These are phyloP conservation scores for Acacia pycnantha DNA, from an alignment of 331 rosid species.

Conservation along the genomic window DNA sequence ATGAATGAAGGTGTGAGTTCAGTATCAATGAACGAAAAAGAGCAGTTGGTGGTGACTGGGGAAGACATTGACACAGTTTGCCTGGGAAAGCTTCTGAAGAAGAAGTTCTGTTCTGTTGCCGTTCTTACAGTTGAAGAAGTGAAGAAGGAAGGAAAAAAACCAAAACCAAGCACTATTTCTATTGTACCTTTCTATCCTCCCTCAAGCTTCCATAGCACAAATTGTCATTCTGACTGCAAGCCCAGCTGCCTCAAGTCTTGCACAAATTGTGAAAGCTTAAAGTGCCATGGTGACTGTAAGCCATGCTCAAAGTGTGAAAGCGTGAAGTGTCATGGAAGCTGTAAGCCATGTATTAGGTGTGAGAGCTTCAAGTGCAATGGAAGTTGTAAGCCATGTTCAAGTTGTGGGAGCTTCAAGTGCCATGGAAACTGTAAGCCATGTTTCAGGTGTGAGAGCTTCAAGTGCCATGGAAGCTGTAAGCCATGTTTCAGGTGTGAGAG, in stretches of 20 bases:
- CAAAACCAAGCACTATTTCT: not conserved
- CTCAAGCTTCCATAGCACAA: not conserved
- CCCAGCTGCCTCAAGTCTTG: not conserved
- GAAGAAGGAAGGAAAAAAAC: not conserved
- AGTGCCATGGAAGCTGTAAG: too few species aligned
- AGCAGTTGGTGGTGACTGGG: conserved; percentile 21
- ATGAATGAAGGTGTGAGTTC: conserved; percentile 36
- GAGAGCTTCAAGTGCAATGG: too few species aligned
- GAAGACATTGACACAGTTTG: conserved; percentile 27
- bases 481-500: too few species aligned
- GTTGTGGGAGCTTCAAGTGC: too few species aligned
- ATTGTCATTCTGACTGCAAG: not conserved
- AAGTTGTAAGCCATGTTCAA: too few species aligned
- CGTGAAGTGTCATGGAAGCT: not conserved
- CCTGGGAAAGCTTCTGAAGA: conserved; percentile 26
- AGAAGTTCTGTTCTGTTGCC: conserved; percentile 25
- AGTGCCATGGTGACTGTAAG: conserved; percentile 12
- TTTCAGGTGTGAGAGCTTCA: too few species aligned
- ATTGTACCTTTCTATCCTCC: conserved; percentile 5
- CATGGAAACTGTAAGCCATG: too few species aligned
- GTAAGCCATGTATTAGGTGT: not conserved
- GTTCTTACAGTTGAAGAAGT: conserved; percentile 32
- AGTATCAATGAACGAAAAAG: conserved; percentile 1
- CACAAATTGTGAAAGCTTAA: not conserved
- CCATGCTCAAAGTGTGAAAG: not conserved